A percentile compares a stretch with the other conserved stretches of the same genome.
These are phyloP conservation scores for Monosporascus cannonballus DNA, from an alignment of 2,329 filamentous ascomycete genomes.

Conservation along the genomic window DNA sequence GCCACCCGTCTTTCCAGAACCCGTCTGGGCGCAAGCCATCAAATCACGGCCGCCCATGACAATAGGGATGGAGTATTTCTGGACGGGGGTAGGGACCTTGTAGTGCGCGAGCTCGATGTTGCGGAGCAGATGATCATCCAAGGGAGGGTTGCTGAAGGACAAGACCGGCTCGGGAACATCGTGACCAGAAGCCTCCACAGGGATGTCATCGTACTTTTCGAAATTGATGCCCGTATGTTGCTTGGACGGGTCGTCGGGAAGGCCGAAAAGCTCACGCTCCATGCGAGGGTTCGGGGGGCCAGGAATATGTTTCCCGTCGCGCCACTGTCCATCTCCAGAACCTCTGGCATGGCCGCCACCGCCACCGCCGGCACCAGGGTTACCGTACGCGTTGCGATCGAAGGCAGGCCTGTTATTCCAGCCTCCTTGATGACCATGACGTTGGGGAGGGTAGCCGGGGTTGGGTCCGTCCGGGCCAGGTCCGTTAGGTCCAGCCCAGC, in stretches of 20 bases:
- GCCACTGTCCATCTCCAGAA: constrained; percentile 94
- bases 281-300: constrained; percentile 82
- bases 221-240: constrained; percentile 99
- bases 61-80: constrained; percentile 99
- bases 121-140: constrained; percentile 85
- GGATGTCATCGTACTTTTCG: constrained; percentile 99
- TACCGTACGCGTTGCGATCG: constrained; percentile 59
- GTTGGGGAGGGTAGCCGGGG: constrained; percentile 20
- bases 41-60: constrained; percentile 96
- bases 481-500: constrained; percentile 22
- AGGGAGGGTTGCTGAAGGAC: constrained; percentile 86
- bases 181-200: constrained; percentile 91
- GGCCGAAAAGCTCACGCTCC: constrained; percentile 93
- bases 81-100: constrained; percentile 92
- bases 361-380: constrained; percentile 39
- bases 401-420: constrained; percentile 36
- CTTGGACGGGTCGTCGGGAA: constrained; percentile 86
- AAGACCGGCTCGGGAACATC: constrained; percentile 89
- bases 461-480: constrained; percentile 15
- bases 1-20: constrained; percentile 99
- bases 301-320: constrained; percentile 91
- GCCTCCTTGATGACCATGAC: constrained; percentile 19
- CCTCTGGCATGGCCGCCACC: constrained; percentile 59
- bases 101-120: constrained; percentile 96
- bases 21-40: constrained; percentile 99